These are phyloP conservation scores for Diplodia mutila DNA, from an alignment of 2,329 filamentous ascomycete genomes.

Conservation along the genomic window DNA sequence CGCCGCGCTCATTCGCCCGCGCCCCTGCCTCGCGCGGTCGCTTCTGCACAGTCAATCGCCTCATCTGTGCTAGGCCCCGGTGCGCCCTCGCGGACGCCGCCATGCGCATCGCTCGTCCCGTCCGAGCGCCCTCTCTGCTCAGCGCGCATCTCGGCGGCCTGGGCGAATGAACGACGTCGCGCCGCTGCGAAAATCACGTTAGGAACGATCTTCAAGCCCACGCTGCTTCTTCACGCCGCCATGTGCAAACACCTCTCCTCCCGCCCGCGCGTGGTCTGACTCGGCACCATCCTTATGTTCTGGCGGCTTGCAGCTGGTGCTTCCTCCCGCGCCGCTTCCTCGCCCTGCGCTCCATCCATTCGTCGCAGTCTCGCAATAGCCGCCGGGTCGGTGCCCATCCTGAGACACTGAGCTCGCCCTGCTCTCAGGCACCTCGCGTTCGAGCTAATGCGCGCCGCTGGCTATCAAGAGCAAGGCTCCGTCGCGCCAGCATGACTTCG, in stretches of 20 bases:
- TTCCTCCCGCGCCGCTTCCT: slow-evolving; percentile 1
- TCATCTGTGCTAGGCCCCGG: slow-evolving; percentile 8
- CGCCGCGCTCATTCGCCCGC: slow-evolving; percentile 16
- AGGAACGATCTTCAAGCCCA: slow-evolving; percentile 9
- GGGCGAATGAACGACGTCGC: slow-evolving; percentile 18
- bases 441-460: slow-evolving; percentile 15
- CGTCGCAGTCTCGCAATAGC: slow-evolving; percentile 6
- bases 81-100: neutral
- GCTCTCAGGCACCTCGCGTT: slow-evolving; percentile 3
- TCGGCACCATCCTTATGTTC: slow-evolving; percentile 10
- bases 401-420: slow-evolving; percentile 17
- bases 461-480: slow-evolving; percentile 21
- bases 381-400: neutral
- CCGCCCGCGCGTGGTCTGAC: slow-evolving; percentile 14
- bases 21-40: slow-evolving; percentile 15
- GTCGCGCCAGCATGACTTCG: slow-evolving; percentile 22
- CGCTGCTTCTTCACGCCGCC: slow-evolving; percentile 1
- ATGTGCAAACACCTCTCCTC: neutral
- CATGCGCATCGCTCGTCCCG: slow-evolving; percentile 20
- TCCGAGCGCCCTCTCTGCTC: slow-evolving; percentile 16
- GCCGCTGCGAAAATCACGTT: slow-evolving; percentile 16
- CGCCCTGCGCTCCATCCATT: neutral
- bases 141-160: slow-evolving; percentile 11
- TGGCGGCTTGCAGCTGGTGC: slow-evolving; percentile 9
- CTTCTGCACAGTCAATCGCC: slow-evolving; percentile 25